Conservation (phyloP, 495 filamentous ascomycete genomes). For the Hypoxylon fuscum region DNA sequence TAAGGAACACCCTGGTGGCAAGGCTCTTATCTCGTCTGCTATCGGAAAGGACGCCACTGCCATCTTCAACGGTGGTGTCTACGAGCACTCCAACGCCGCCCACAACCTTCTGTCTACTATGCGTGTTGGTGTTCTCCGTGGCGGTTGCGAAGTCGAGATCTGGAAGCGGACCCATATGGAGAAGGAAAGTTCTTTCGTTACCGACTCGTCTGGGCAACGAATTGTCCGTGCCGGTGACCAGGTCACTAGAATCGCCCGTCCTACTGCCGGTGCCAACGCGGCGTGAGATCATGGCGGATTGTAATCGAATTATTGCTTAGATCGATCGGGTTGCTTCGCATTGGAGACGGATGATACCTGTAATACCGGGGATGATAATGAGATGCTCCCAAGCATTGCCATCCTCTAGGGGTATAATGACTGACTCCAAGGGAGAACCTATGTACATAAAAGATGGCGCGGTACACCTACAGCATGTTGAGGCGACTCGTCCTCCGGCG, state of each 20-base stretch:
- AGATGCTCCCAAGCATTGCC: background rate
- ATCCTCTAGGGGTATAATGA: background rate
- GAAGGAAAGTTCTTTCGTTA: conserved; percentile 81
- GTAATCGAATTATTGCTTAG: background rate
- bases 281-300: conserved; percentile 56
- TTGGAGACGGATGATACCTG: background rate
- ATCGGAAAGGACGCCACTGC: conserved; percentile 98
- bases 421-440: background rate
- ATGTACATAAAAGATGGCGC: conserved; percentile 27
- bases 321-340: background rate
- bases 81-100: conserved; percentile 96
- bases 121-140: conserved; percentile 95
- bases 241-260: conserved; percentile 82
- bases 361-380: conserved; percentile 22
- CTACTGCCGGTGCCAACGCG: conserved; percentile 75
- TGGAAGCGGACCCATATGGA: conserved; percentile 96
- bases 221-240: conserved; percentile 93
- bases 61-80: conserved; percentile 99
- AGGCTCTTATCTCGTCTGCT: conserved; percentile 89
- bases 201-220: conserved; percentile 80
- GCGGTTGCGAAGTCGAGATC: conserved; percentile 97
- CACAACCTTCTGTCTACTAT: conserved; percentile 98
- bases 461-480: conserved; percentile 32
- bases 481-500: conserved; percentile 39
- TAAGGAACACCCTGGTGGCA: conserved; percentile 96